phyloP scores from a whole-genome alignment of 2,329 filamentous ascomycete species.

The Ampelomyces quisqualis region DNA sequence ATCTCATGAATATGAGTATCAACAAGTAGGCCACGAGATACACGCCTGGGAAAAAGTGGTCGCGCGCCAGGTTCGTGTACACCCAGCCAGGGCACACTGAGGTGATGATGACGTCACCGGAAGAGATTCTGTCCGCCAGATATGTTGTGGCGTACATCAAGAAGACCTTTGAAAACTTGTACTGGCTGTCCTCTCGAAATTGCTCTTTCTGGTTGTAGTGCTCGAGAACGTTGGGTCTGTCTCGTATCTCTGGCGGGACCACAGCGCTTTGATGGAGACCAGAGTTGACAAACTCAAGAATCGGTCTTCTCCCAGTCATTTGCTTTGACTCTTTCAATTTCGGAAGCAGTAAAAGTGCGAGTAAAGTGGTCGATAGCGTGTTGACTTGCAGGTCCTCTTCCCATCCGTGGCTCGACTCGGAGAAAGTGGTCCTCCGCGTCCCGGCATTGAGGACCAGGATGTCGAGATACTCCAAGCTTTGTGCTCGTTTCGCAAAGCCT shows the following conservation, averaged over 20 bases:
- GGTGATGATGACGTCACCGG: conserved; percentile 38
- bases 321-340: conserved; percentile 35
- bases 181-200: conserved; percentile 30
- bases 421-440: conserved; percentile 24
- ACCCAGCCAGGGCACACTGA: conserved; percentile 41
- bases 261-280: conserved; percentile 32
- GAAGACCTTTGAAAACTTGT: conserved; percentile 39
- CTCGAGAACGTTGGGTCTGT: conserved; percentile 29
- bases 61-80: conserved; percentile 33
- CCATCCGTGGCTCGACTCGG: conserved; percentile 37
- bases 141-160: conserved; percentile 37
- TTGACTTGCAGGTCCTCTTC: conserved; percentile 59
- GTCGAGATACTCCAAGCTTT: conserved; percentile 38
- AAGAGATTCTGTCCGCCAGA: conserved; percentile 30
- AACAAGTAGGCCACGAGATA: conserved; percentile 24
- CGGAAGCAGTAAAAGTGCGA: conserved; percentile 54
- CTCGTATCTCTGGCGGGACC: conserved; percentile 21
- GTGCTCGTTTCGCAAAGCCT: conserved; percentile 34
- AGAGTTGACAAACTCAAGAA: conserved; percentile 40
- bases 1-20: conserved; percentile 26
- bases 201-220: conserved; percentile 33
- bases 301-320: conserved; percentile 22
- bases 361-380: conserved; percentile 56
- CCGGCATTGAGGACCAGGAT: conserved; percentile 47
- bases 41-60: conserved; percentile 32